phyloP scores from a whole-genome alignment of 768 basidiomycete species.

The Pisolithus marmoratus region DNA sequence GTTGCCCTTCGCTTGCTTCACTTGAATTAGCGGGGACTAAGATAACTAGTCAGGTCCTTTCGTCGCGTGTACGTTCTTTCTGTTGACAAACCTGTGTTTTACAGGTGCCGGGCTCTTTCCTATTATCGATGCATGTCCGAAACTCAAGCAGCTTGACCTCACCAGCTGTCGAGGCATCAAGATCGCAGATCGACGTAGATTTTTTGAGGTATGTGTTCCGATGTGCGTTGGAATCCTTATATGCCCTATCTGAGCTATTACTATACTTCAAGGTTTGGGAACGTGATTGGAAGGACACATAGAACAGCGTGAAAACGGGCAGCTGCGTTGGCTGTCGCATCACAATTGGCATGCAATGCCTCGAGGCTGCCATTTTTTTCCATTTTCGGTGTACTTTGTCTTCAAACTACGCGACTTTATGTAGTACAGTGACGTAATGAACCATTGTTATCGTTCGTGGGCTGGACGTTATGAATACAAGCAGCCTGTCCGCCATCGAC shows the following conservation, averaged over 20 bases:
- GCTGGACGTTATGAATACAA: background rate
- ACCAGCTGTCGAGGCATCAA: slow-evolving; percentile 62
- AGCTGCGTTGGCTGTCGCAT: no score
- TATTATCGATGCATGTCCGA: slow-evolving; percentile 53
- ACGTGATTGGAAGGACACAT: slow-evolving; percentile 8
- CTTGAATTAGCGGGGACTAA: slow-evolving; percentile 55
- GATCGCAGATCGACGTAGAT: slow-evolving; percentile 53
- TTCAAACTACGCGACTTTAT: background rate
- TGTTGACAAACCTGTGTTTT: background rate
- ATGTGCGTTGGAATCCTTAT: background rate
- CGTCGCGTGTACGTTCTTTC: background rate
- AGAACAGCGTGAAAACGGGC: background rate
- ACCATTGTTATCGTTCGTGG: background rate
- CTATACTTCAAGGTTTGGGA: slow-evolving; percentile 25
- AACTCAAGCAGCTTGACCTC: slow-evolving; percentile 50
- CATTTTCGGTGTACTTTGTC: background rate
- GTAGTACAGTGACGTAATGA: background rate
- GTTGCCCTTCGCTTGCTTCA: slow-evolving; percentile 42
- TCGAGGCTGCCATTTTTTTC: background rate
- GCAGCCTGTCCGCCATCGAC: background rate
- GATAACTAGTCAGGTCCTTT: slow-evolving; percentile 44
- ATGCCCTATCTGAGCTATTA: background rate
- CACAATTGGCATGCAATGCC: no score
- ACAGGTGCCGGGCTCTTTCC: slow-evolving; percentile 49
- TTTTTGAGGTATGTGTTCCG: slow-evolving; percentile 49